Evolutionary conservation across 306 rosid species (phyloP), one percentile per base, ranked within the genome.

Genomic region (Comarum palustre): DNA sequence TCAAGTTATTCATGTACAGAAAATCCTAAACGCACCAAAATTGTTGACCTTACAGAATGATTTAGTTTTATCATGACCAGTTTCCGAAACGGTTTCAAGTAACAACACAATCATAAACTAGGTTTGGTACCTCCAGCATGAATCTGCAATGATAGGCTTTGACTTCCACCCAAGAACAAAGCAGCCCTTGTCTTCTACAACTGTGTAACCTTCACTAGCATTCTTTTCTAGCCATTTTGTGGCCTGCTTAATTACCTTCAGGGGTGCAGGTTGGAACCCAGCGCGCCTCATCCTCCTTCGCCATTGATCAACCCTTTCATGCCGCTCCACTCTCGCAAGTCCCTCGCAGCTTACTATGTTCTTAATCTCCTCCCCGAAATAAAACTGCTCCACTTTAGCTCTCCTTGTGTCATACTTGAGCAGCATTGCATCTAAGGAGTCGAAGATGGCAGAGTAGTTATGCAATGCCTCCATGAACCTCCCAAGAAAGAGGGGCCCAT

Each of bases 401-500:
- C 77, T 62, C 36, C 77, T 46, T 8, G 77, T 73, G 39, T 62
- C 77, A 34, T 73, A 73, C 31, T 32, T 73, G 3, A 63, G 71
- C 47, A 73, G 6, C 77, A 73, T 22, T 45, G 71, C 71, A 48
- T 73, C 77, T 14, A 73, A 29, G 46, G 63, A 47, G 63, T 73
- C 62, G 11, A 73, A 73, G 20, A 73, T 73, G 46, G 77, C 77
- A 14, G 77, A 62, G 71, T 73, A 73, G 15, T 47, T 61, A 62
- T 73, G 70, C 71, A 62, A 9, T 47, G 77, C 77, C 70, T 62
- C 77, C 77, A 62, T 62, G 70, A 73, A 73, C 48, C 71, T 73
- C 51, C 77, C 77, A 12, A 73, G 77, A 62, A 73, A 73, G 70
- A 73, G 62, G 32, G 77, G 77, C 19, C 71, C 77, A 31, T 73